A percentile compares a stretch with the other conserved stretches of the same genome.
Conservation (phyloP, 139 green algal genomes). For the Picochlorum sp. region DNA sequence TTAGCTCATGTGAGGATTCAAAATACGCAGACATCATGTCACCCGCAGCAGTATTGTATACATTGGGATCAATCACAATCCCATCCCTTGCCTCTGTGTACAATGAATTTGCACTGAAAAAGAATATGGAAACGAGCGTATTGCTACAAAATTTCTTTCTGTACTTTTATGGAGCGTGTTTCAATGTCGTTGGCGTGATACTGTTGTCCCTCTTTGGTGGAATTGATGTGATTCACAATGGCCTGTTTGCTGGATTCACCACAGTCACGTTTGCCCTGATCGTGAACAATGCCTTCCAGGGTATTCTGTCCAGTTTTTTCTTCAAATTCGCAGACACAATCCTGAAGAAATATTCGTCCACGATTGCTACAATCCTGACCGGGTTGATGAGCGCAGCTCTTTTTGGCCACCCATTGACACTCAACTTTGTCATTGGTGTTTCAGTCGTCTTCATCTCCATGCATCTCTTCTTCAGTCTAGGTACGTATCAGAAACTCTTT, state of each 20-base stretch:
- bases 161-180: constrained; percentile 84
- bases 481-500: constrained; percentile 1
- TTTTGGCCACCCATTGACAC: constrained; percentile 84
- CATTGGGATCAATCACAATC: constrained; percentile 73
- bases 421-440: constrained; percentile 92
- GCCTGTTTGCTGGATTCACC: constrained; percentile 52
- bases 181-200: constrained; percentile 67
- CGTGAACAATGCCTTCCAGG: constrained; percentile 88
- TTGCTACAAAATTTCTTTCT: constrained; percentile 97
- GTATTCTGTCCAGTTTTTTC: constrained; percentile 91
- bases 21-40: constrained; percentile 21
- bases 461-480: constrained; percentile 78
- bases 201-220: not conserved
- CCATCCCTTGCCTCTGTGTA: constrained; percentile 84
- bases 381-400: constrained; percentile 74
- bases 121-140: constrained; percentile 92
- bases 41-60: constrained; percentile 54
- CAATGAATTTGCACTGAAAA: constrained; percentile 93
- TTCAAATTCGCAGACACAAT: constrained; percentile 98
- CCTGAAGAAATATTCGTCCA: constrained; percentile 93
- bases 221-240: not conserved
- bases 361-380: constrained; percentile 93
- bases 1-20: constrained; percentile 41
- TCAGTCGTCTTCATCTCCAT: constrained; percentile 97
- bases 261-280: constrained; percentile 62